Conservation (phyloP, 257 asterid genomes). For the Fraxinus quadrangulata region DNA sequence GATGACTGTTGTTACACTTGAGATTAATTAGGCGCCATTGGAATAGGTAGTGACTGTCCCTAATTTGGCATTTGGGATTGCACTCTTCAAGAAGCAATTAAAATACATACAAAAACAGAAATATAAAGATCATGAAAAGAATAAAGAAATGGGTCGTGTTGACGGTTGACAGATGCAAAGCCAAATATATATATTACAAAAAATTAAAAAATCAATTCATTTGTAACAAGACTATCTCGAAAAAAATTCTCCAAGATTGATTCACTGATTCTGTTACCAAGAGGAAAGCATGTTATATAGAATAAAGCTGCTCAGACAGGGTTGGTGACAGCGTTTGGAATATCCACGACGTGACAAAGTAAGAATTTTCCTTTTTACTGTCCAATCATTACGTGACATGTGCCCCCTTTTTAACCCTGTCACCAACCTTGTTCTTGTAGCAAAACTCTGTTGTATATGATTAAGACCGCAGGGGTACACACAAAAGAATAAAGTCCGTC, state of each 20-base stretch:
- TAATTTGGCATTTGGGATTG: conserved; percentile 83
- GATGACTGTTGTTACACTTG: conserved; percentile 78
- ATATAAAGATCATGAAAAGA: conserved; percentile 17
- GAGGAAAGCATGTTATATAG: neutral
- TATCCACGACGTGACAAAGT: too few relatives aligned
- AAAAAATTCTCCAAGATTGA: neutral
- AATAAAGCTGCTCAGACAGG: too few relatives aligned
- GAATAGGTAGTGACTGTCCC: conserved; percentile 59
- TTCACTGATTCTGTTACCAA: conserved; percentile 6
- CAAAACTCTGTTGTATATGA: too few relatives aligned
- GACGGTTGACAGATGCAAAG: conserved; percentile 1
- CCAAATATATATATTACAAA: neutral
- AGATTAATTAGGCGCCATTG: conserved; percentile 65
- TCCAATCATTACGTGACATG: too few relatives aligned
- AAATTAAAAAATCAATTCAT: neutral
- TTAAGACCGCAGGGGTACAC: neutral
- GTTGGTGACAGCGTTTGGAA: neutral
- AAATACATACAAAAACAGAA: conserved; percentile 13
- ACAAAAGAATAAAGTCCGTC: neutral
- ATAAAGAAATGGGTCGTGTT: conserved; percentile 10
- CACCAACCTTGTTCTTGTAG: too few relatives aligned
- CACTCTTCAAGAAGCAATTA: conserved; percentile 63
- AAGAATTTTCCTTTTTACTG: too few relatives aligned
- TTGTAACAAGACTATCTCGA: neutral
- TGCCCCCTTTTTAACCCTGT: too few relatives aligned